Base-by-base conservation (phyloP, 1,139 yeast genomes). In the Geotrichum fermentans region DNA sequence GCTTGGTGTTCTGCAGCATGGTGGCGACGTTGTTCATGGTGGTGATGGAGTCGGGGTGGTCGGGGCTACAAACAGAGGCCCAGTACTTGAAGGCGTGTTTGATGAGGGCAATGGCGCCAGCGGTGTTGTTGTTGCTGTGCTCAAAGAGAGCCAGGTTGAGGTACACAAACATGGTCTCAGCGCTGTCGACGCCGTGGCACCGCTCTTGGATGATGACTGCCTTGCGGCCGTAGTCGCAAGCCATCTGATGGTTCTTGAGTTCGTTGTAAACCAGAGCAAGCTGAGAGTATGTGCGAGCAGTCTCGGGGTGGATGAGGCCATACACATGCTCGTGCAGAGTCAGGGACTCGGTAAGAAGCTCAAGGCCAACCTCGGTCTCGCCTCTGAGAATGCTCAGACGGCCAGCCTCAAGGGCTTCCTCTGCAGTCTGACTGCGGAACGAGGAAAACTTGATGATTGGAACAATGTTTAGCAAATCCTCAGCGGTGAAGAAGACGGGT, bases 321-420 rank as follows among this genome's bases (percentile, higher is more conserved):
- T 86, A 86, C 26, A 88, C 80, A 63, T 88, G 95, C 63, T 90
- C 96, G 57, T 80, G 79, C 51, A 88, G 74, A 4, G 83, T 71
- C 43, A 86, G 70, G 40, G 94, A 74, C 65, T 90, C 96, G 34
- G 74, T 69, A 58, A 89, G 70, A 47, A 87, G 73, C 40, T 64
- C 63, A 41, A 63, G 40, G n/a, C 69, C 71, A 13, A 59, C 55
- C 2, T 65, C 66, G 37, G 56, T 55, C 22, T 69, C 68, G 14
- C 62, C 66, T 17, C 56, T 56, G 11, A 47, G 39, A 37, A 67
- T 53, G 17, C 67, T 56, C 33, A 54, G 48, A 24, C 68, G 59
- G 14, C 72, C 73, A 13, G 70, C 67, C 50, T 83, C 87, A 70
- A 85, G 79, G 35, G 90, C 78, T 60, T 89, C 94, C 51, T 85